Percentiles rank a stretch among this genome's conserved stretches.
Conservation (phyloP, 805 yeast species). For the Trichomonascus vanleenenianus region DNA sequence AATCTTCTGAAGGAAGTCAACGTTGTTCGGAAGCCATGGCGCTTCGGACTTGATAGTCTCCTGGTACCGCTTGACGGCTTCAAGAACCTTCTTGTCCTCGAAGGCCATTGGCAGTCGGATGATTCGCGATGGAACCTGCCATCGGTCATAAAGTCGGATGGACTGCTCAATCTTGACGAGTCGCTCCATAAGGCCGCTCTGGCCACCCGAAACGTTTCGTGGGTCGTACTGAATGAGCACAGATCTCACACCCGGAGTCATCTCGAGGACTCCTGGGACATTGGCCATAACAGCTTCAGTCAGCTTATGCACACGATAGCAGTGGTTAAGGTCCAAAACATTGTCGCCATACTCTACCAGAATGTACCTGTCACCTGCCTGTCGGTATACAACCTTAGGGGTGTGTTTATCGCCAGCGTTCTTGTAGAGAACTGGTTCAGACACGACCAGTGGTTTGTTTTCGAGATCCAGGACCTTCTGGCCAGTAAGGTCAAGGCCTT, state of each 20-base stretch:
- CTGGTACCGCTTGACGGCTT: slow-evolving; percentile 82
- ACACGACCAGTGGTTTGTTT: slow-evolving; percentile 52
- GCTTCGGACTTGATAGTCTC: slow-evolving; percentile 91
- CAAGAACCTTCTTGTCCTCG: slow-evolving; percentile 83
- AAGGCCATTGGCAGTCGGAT: slow-evolving; percentile 92
- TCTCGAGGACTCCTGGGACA: slow-evolving; percentile 78
- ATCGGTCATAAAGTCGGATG: slow-evolving; percentile 63
- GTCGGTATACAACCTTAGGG: slow-evolving; percentile 80
- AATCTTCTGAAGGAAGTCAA: slow-evolving; percentile 86
- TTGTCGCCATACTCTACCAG: slow-evolving; percentile 91
- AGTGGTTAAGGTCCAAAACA: slow-evolving; percentile 71
- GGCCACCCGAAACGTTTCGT: slow-evolving; percentile 20
- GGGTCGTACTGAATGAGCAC: slow-evolving; percentile 75
- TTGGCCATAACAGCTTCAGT: slow-evolving; percentile 63
- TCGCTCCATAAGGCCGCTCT: slow-evolving; percentile 48
- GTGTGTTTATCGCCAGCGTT: slow-evolving; percentile 40
- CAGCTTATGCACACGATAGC: slow-evolving; percentile 79
- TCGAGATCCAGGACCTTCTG: slow-evolving; percentile 32
- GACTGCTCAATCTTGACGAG: slow-evolving; percentile 70
- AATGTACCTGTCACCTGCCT: slow-evolving; percentile 93
- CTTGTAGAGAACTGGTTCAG: slow-evolving; percentile 59
- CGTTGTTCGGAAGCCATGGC: slow-evolving; percentile 97
- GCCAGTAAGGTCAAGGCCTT: slow-evolving; percentile 21
- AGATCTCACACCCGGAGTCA: slow-evolving; percentile 97
- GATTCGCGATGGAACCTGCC: slow-evolving; percentile 80